Percentiles rank a stretch among this genome's conserved stretches.
phyloP scores from a whole-genome alignment of 345 rosid genomes.

The Populus ilicifolia region DNA sequence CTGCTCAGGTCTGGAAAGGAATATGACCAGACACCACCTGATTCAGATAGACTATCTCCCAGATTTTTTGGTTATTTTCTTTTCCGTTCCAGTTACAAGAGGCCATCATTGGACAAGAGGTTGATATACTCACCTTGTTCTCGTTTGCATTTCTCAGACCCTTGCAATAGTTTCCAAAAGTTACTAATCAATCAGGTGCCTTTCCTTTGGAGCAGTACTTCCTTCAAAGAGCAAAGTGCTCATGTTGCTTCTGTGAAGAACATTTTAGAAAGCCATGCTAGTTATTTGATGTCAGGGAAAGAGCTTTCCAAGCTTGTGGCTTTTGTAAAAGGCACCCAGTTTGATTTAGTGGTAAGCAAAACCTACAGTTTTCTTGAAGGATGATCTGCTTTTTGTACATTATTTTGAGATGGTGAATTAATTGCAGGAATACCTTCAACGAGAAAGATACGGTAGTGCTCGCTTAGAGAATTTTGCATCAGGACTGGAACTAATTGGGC shows the following conservation, averaged over 20 bases:
- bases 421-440: conserved; percentile 88
- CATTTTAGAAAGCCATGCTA: conserved; percentile 91
- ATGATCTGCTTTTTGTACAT: conserved; percentile 7
- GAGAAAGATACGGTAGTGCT: conserved; percentile 83
- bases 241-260: conserved; percentile 85
- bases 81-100: conserved; percentile 69
- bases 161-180: neutral
- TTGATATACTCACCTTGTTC: conserved; percentile 19
- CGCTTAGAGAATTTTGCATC: conserved; percentile 87
- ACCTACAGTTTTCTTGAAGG: neutral
- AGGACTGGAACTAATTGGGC: conserved; percentile 84
- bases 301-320: conserved; percentile 98
- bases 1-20: conserved; percentile 97
- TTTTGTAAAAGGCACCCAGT: conserved; percentile 97
- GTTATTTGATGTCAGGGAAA: conserved; percentile 93
- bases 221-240: conserved; percentile 84
- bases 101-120: conserved; percentile 76
- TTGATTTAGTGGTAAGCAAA: conserved; percentile 86
- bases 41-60: conserved; percentile 75
- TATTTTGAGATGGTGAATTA: conserved; percentile 3
- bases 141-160: conserved; percentile 6
- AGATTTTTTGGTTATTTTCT: conserved; percentile 83
- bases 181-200: conserved; percentile 5
- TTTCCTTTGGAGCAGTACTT: conserved; percentile 43
- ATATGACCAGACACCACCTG: conserved; percentile 64